phyloP scores from a whole-genome alignment of 1,139 yeast genomes.

The Zygoascus sp. region DNA sequence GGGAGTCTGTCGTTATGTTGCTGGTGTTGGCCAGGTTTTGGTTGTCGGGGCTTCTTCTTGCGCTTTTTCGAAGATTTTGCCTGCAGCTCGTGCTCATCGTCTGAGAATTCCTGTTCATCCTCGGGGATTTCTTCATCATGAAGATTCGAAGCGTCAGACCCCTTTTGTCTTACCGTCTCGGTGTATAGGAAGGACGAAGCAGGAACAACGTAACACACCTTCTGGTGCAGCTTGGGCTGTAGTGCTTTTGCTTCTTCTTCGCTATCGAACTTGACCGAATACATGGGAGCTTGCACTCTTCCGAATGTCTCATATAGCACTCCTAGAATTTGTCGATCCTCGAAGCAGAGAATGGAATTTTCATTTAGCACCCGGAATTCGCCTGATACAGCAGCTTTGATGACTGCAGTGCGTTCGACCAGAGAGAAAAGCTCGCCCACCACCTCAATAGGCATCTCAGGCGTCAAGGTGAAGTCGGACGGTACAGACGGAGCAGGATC shows the following conservation, averaged over 20 bases:
- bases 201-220: constrained; percentile 73
- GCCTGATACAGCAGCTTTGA: constrained; percentile 75
- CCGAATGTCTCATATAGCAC: constrained; percentile 89
- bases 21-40: constrained; percentile 17
- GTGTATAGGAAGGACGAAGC: constrained; percentile 78
- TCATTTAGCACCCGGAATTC: constrained; percentile 82
- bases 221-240: constrained; percentile 48
- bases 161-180: constrained; percentile 66
- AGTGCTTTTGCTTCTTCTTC: constrained; percentile 47
- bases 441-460: constrained; percentile 59
- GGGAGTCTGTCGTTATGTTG: background rate
- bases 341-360: constrained; percentile 73
- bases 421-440: constrained; percentile 69
- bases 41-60: constrained; percentile 35
- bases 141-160: constrained; percentile 92
- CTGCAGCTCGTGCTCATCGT: constrained; percentile 72
- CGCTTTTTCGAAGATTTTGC: constrained; percentile 58
- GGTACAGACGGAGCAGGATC: constrained; percentile 70
- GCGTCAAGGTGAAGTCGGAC: constrained; percentile 54
- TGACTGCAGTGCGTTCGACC: constrained; percentile 67
- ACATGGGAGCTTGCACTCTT: constrained; percentile 75
- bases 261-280: constrained; percentile 63
- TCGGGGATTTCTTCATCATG: constrained; percentile 92
- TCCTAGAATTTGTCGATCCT: constrained; percentile 71
- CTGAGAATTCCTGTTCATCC: constrained; percentile 92